phyloP scores from a whole-genome alignment of 2,329 filamentous ascomycete genomes.

The Microdochium bolleyi region DNA sequence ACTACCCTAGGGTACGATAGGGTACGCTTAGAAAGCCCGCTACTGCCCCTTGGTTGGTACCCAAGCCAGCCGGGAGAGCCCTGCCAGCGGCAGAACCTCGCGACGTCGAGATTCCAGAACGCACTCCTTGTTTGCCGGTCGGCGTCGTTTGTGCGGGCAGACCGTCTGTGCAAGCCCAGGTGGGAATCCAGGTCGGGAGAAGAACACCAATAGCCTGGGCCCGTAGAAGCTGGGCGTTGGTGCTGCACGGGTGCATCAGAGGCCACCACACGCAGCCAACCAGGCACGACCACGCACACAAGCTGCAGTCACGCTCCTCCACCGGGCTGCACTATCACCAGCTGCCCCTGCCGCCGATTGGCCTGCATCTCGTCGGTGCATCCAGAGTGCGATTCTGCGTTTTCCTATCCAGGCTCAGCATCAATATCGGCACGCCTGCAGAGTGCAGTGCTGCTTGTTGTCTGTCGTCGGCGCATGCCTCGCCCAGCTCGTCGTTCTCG shows the following conservation, averaged over 20 bases:
- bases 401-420: no score
- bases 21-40: neutral
- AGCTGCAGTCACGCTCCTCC: neutral
- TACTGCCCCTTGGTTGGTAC: neutral
- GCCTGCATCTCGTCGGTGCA: no score
- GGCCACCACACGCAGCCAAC: neutral
- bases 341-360: neutral
- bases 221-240: neutral
- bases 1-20: no score
- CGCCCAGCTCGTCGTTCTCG: no score
- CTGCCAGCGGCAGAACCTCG: neutral
- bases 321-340: neutral
- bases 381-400: no score
- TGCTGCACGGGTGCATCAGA: neutral
- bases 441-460: no score
- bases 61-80: neutral
- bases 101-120: no score
- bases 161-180: no score
- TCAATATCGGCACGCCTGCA: no score
- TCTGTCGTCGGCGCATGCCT: no score
- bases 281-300: neutral
- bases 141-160: neutral
- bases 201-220: neutral
- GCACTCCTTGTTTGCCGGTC: no score
- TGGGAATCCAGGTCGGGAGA: no score